phyloP scores from a whole-genome alignment of 257 asterid genomes.

The Salvia splendens region DNA sequence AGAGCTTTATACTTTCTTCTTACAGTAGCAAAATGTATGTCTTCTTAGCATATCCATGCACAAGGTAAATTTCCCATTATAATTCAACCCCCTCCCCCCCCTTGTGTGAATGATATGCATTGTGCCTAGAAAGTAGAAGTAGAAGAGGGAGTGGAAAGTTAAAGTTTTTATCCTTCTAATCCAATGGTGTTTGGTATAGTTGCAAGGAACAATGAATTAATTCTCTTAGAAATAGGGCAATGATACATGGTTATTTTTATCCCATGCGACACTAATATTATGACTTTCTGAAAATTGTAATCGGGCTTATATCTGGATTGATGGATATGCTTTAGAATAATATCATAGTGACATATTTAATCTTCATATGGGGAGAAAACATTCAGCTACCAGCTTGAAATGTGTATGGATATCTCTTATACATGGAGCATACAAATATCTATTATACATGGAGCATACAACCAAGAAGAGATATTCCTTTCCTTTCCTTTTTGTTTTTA shows the following conservation, averaged over 20 bases:
- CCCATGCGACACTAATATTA: neutral
- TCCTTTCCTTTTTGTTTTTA: neutral
- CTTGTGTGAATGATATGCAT: neutral
- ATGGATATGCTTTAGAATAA: neutral
- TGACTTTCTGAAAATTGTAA: conserved; percentile 1
- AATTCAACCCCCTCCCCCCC: neutral
- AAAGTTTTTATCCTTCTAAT: neutral
- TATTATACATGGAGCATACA: neutral
- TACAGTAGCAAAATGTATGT: neutral
- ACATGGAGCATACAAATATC: neutral
- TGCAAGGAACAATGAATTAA: neutral
- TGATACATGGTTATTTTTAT: neutral
- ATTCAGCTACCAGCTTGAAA: conserved; percentile 4
- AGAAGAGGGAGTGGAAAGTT: neutral
- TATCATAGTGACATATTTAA: neutral
- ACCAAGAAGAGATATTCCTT: neutral
- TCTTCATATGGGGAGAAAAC: neutral
- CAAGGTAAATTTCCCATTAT: neutral
- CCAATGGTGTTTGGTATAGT: neutral
- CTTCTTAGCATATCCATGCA: neutral
- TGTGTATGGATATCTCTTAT: neutral
- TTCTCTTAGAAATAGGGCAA: neutral
- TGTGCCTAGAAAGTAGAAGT: neutral
- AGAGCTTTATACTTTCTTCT: conserved; percentile 22
- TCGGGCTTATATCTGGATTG: conserved; percentile 1